Evolutionary conservation across 495 filamentous ascomycete species (phyloP), one percentile per base, ranked within the genome.

Genomic region (Penicillium cinerascens): DNA sequence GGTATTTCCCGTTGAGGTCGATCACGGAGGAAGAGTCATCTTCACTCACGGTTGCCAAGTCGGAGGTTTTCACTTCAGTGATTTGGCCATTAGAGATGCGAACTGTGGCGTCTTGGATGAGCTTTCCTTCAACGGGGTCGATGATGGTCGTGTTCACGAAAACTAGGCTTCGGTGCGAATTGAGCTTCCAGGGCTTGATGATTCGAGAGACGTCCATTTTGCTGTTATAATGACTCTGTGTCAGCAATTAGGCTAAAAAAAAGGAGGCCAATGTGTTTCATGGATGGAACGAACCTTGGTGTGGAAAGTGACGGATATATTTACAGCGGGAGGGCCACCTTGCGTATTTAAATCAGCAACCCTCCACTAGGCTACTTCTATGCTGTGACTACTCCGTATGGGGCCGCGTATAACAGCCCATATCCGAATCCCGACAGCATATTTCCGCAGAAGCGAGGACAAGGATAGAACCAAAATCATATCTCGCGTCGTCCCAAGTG

Each of bases 1-100:
- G 42, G 47, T 75, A 83, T 37, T 71, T 73, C 15, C 73, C 74
- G 0, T 59, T 59, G 4, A 75, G 54, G 46, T 82, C 72, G 17
- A 82, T n/a, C n/a, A n/a, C n/a, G n/a, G n/a, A n/a, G n/a, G n/a
- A n/a, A n/a, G n/a, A n/a, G n/a, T n/a, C n/a, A n/a, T n/a, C n/a
- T n/a, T n/a, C n/a, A n/a, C n/a, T n/a, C n/a, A n/a, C n/a, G n/a
- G n/a, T n/a, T n/a, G n/a, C n/a, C n/a, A n/a, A n/a, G n/a, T n/a
- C n/a, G n/a, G n/a, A n/a, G 42, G 43, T 50, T 37, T 39, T n/a
- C 25, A 68, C 47, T 11, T 49, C 55, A 26, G 18, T 21, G 38
- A 69, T 68, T 10, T 61, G 44, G 13, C 69, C 69, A 20, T 55
- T 49, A 2, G 58, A 41, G 17, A 67, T 49, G 17, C 50, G 51